These are phyloP conservation scores for Rhizoclosmatium sp. DNA, from an alignment of 192 early-diverging fungal genomes.

Conservation along the genomic window DNA sequence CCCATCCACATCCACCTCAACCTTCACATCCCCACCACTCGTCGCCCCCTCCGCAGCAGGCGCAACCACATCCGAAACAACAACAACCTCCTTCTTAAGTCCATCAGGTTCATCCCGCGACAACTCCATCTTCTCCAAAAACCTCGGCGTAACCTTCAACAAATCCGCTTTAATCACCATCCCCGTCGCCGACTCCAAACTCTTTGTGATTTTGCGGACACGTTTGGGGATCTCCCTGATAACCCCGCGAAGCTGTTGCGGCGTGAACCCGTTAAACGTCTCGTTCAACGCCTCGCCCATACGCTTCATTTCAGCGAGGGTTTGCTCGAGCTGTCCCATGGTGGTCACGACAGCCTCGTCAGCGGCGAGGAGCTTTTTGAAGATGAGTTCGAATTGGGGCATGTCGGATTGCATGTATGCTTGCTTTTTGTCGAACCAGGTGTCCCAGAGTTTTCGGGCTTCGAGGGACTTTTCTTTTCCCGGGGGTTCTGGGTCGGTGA, in stretches of 20 bases:
- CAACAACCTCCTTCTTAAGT: neutral
- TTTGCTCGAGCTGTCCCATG: conserved; percentile 50
- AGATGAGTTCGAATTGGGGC: conserved; percentile 55
- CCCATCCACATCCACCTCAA: neutral
- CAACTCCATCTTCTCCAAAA: conserved; percentile 50
- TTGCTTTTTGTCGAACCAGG: conserved; percentile 44
- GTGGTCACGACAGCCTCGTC: conserved; percentile 42
- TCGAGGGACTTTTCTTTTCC: conserved; percentile 45
- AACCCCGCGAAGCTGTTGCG: conserved; percentile 43
- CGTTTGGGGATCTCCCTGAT: conserved; percentile 49
- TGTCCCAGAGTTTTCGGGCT: conserved; percentile 53
- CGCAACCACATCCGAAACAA: neutral
- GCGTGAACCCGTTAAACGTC: conserved; percentile 43
- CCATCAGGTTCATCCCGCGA: conserved; percentile 23
- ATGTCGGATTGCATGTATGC: conserved; percentile 51
- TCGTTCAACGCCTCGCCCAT: conserved; percentile 51
- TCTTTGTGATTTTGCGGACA: conserved; percentile 53
- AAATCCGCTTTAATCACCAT: conserved; percentile 57
- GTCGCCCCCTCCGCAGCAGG: neutral
- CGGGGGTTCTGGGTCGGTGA: conserved; percentile 51
- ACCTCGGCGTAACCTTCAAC: conserved; percentile 56
- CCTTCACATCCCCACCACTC: neutral
- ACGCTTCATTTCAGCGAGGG: conserved; percentile 53
- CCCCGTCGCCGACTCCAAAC: conserved; percentile 47
- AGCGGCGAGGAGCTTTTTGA: conserved; percentile 45